Base-by-base conservation (phyloP, 31 red algal genomes). In the Porphyra umbilicalis region DNA sequence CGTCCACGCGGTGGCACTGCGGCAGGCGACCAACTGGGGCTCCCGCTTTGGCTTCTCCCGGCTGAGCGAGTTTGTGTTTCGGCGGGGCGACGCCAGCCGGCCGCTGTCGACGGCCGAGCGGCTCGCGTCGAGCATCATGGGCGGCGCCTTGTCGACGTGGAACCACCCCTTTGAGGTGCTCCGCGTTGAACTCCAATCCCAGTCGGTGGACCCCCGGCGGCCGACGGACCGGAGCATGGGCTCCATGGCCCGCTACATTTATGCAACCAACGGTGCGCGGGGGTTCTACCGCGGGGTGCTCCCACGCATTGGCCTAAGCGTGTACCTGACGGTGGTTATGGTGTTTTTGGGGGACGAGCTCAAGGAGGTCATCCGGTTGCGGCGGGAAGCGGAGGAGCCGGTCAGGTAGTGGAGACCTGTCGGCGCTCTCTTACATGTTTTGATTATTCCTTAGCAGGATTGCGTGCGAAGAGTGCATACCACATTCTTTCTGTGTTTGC, bases 1-100 rank as follows among this genome's bases (percentile, higher is more conserved):
- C 1, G 94, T 92, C 34, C 92, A 92, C 75, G 94, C 94, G 34
- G 94, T 97, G 32, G 94, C 94, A 34, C 78, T 97, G 40, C 77
- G 94, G 87, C 94, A 97, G 80, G 89, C 90, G 31, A 93, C 94
- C 9, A 97, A 97, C 86, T 97, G 94, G 94, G 94, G 94, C 35
- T 92, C 89, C 33, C 90, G 94, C 32, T 97, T 97, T 87, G 94
- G 94, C 33, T 83, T 97, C 35, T 90, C 89, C 67, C 84, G 94
- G 33, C 79, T 91, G 6, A 86, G 89, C 34, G 94, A 97, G 82
- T 88, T 80, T 2, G n/a, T 79, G 9, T 88, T 97, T 33, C 81
- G 78, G 18, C 88, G 94, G 0, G 86, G 90, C 36, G 87, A 97
- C 38, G 74, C 67, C 29, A 35, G 68, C 29, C 77, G 85, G 35